Evolutionary conservation across 805 yeast genomes (phyloP), one percentile per base, ranked within the genome.

Genomic region (Saccharomyces paradoxus): DNA sequence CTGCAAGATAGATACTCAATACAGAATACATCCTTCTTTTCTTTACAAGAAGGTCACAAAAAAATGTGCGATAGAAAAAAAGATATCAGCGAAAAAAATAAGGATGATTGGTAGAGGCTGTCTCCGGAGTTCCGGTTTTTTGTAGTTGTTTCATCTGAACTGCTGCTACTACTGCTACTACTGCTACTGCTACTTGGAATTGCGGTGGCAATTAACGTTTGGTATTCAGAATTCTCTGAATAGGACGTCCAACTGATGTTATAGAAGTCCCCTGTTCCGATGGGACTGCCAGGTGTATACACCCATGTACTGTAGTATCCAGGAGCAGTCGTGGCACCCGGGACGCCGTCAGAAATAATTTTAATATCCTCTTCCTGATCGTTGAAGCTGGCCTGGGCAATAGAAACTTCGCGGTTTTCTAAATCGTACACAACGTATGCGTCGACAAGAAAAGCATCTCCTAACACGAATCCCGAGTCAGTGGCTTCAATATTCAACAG

Each of bases 391-490:
- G 79, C 75, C 55, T 75, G 78, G n/a, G 85, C 89, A n/a, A 54
- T 87, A 57, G 84, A 80, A 32, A 86, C 71, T 63, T 79, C 75
- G 50, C 65, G n/a, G 60, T 77, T 77, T 29, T 83, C 88, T 51
- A 84, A 71, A 66, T 87, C 87, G 66, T 78, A 84, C 14, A 84
- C 89, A 28, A 80, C 77, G 64, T 86, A 87, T 3, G 84, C 85
- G 41, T 80, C 77, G 53, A 87, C 74, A 58, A 87, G 70, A 63
- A 86, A 79, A 49, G 79, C 77, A 64, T 84, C 90, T 10, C 94
- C 94, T 41, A 87, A 72, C 53, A 83, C 21, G 12, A 37, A 6
- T 64, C n/a, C 14, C 31, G 56, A 30, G 70, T 58, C 41, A 59
- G 59, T 70, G 67, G 17, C 3, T 26, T 60, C 50, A 3, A 81